phyloP scores from a whole-genome alignment of 345 rosid genomes.

The Sisymbrium altissimum region DNA sequence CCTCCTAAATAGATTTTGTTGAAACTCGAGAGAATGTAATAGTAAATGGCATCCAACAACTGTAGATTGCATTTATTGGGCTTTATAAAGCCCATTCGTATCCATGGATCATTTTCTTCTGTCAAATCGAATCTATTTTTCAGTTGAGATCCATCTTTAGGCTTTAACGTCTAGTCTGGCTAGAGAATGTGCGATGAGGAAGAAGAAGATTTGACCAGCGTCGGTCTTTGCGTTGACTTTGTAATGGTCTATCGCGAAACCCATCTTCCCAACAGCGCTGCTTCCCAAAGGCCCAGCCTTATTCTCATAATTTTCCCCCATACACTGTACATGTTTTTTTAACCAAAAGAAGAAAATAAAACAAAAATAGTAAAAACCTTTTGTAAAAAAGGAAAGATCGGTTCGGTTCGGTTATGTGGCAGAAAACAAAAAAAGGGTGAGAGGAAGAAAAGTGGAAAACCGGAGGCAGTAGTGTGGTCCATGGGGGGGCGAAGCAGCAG shows the following conservation, averaged over 20 bases:
- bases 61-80: not conserved
- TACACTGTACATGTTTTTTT: not conserved
- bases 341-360: not conserved
- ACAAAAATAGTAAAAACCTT: not conserved
- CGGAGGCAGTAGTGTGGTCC: constrained; percentile 20
- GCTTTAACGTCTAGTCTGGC: too few relatives aligned
- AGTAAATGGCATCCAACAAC: not conserved
- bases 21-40: not conserved
- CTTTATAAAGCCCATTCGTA: not conserved
- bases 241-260: too few relatives aligned
- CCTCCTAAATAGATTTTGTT: constrained; percentile 10
- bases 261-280: too few relatives aligned
- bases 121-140: too few relatives aligned
- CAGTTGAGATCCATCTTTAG: too few relatives aligned
- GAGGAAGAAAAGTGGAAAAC: not conserved
- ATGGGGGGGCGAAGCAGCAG: constrained; percentile 11
- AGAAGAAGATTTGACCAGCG: too few relatives aligned
- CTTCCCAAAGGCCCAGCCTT: too few relatives aligned
- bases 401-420: constrained; percentile 14
- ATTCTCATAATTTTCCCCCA: too few relatives aligned
- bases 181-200: too few relatives aligned
- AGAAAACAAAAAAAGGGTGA: not conserved
- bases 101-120: too few relatives aligned
- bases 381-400: not conserved
- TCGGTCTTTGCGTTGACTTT: too few relatives aligned